Evolutionary conservation across 768 basidiomycete genomes (phyloP).

Genomic region (Russula sp.): DNA sequence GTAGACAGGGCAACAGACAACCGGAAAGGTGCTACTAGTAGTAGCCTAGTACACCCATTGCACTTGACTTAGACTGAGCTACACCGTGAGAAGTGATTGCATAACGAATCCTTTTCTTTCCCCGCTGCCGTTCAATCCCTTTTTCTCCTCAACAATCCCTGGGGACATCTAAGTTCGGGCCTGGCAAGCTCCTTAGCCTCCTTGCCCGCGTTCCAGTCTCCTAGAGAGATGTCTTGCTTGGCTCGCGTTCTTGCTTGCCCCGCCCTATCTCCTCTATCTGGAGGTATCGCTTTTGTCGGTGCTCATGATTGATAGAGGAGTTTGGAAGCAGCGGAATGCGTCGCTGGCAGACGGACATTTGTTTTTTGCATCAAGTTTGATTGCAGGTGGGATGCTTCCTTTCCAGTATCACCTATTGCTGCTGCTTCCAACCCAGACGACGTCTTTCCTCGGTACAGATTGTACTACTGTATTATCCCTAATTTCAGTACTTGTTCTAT

Average conservation of each 20-base stretch:
- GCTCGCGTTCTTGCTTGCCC: slow-evolving; percentile 31
- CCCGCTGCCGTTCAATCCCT: not conserved
- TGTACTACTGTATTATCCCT: not conserved
- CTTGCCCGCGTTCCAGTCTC: slow-evolving; percentile 95
- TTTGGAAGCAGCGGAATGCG: slow-evolving; percentile 34
- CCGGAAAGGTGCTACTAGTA: too few species aligned
- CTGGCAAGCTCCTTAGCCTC: slow-evolving; percentile 66
- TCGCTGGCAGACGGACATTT: slow-evolving; percentile 35
- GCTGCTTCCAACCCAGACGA: too few species aligned
- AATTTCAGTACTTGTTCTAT: not conserved
- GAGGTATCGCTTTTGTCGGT: slow-evolving; percentile 70
- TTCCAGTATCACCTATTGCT: not conserved
- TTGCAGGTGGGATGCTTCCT: not conserved
- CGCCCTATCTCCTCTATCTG: slow-evolving; percentile 40
- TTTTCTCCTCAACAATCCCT: slow-evolving; percentile 45
- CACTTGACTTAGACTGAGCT: too few species aligned
- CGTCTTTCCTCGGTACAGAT: too few species aligned
- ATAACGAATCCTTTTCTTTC: slow-evolving; percentile 29
- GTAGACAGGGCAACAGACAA: not conserved
- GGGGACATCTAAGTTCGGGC: slow-evolving; percentile 95
- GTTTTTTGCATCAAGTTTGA: not conserved
- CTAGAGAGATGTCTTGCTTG: slow-evolving; percentile 42
- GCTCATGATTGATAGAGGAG: slow-evolving; percentile 52
- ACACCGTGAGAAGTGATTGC: slow-evolving; percentile 38
- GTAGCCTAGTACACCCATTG: too few species aligned